Conservation (phyloP, 257 asterid species). For the Ocimum tenuiflorum region DNA sequence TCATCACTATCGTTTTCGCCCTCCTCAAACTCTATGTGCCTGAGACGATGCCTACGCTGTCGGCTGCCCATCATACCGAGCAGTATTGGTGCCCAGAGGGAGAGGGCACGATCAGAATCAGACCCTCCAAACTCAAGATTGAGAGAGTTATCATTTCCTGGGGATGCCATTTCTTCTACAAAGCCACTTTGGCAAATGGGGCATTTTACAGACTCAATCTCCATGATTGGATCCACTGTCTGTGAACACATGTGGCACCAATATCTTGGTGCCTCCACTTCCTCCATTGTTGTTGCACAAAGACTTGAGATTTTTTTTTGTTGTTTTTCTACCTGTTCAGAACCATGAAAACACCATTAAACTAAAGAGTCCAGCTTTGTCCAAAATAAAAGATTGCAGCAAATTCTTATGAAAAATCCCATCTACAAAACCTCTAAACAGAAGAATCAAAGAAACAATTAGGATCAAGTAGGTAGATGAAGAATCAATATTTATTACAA, state of each 20-base stretch:
- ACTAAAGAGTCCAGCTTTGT: conserved; percentile 20
- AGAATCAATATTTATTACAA: conserved; percentile 7
- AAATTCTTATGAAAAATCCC: neutral
- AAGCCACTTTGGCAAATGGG: conserved; percentile 74
- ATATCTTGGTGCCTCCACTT: conserved; percentile 32
- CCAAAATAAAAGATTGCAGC: neutral
- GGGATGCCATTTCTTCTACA: conserved; percentile 57
- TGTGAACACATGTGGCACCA: conserved; percentile 80
- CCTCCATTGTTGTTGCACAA: conserved; percentile 42
- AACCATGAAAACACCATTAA: neutral
- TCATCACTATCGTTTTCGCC: conserved; percentile 15
- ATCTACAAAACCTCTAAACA: neutral
- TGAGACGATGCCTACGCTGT: conserved; percentile 32
- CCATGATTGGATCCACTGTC: conserved; percentile 56
- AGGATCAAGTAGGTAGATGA: neutral
- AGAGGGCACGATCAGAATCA: conserved; percentile 63
- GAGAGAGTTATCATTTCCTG: conserved; percentile 24
- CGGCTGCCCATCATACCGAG: conserved; percentile 65
- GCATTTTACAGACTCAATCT: conserved; percentile 54
- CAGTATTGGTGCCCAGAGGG: conserved; percentile 85
- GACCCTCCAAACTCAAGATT: conserved; percentile 42
- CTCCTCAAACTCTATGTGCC: conserved; percentile 44
- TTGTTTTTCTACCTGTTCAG: conserved; percentile 7
- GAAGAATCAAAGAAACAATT: neutral
- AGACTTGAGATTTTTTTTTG: neutral